phyloP scores from a whole-genome alignment of 2,329 filamentous ascomycete genomes.

The Rachicladosporium sp. region DNA sequence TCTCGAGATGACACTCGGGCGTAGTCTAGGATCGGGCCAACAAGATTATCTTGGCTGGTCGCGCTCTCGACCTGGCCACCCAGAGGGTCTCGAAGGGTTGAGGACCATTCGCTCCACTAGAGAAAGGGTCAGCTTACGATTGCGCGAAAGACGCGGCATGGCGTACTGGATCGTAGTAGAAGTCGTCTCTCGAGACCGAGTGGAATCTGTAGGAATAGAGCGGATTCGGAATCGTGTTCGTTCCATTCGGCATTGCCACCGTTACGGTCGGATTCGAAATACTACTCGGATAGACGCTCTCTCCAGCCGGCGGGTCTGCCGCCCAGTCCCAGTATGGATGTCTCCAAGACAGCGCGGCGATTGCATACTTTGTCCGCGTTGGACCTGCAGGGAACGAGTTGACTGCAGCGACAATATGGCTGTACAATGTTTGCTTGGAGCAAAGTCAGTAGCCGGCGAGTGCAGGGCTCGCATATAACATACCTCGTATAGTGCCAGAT shows the following conservation, averaged over 20 bases:
- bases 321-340: slow-evolving; percentile 40
- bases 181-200: slow-evolving; percentile 45
- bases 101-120: slow-evolving; percentile 47
- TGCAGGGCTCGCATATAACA: too few relatives aligned
- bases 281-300: slow-evolving; percentile 27
- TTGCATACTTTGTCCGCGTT: slow-evolving; percentile 26
- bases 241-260: slow-evolving; percentile 23
- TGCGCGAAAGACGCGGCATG: not conserved
- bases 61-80: slow-evolving; percentile 27
- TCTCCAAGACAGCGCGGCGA: slow-evolving; percentile 26
- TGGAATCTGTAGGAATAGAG: slow-evolving; percentile 26
- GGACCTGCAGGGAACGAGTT: slow-evolving; percentile 27
- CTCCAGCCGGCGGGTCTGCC: slow-evolving; percentile 20
- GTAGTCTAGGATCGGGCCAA: slow-evolving; percentile 41
- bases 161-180: slow-evolving; percentile 49
- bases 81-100: slow-evolving; percentile 48
- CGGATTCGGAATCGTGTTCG: slow-evolving; percentile 22
- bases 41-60: slow-evolving; percentile 46
- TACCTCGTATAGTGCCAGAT: slow-evolving; percentile 52
- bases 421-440: slow-evolving; percentile 30
- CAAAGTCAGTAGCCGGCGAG: slow-evolving; percentile 5
- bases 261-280: slow-evolving; percentile 27
- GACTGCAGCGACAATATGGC: slow-evolving; percentile 29
- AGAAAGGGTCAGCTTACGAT: not conserved
- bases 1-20: slow-evolving; percentile 42